Evolutionary conservation across 805 yeast genomes (phyloP), one percentile per base, ranked within the genome.

Genomic region (Grigorovia transvaalensis): DNA sequence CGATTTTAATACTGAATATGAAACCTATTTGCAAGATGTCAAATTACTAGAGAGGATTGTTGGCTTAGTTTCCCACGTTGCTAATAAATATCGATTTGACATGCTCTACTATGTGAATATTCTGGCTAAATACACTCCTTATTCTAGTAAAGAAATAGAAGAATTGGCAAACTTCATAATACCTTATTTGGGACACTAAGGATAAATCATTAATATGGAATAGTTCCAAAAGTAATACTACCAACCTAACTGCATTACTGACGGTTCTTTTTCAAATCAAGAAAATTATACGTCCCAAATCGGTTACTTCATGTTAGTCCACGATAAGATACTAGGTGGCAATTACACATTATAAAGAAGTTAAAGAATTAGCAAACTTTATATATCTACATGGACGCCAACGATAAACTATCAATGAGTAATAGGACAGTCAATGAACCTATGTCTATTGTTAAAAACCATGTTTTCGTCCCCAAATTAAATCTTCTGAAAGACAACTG

Each of bases 181-280:
- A 8, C 51, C 52, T 38, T 45, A 46, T 29, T 9, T 54, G 52
- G 51, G 46, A 49, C 15, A 49, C 54, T 8, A 52, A 40, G 33
- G 41, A 27, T 1, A 48, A 48, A 35, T 41, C 43, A 50, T 40
- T 54, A 40, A 23, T 42, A 19, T 54, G 53, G 56, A 9, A n/a
- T 15, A 49, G 45, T 9, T 44, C 46, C 2, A 8, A 15, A 1
- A 9, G 2, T 4, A 23, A 45, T 9, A 8, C 29, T 5, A 35
- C 18, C 38, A 33, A 46, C 18, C 15, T 50, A 17, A 20, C 30
- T 3, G 47, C 2, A 29, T 50, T 4, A 47, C 47, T 1, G 53
- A 50, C 41, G 51, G 53, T 4, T 42, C 55, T 15, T 50, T 47
- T 43, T 49, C 49, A 0, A 47, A 44, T 11, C 53, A 50, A 45